These are phyloP conservation scores for Tolypocladium album DNA, from an alignment of 2,329 filamentous ascomycete species.

Conservation along the genomic window DNA sequence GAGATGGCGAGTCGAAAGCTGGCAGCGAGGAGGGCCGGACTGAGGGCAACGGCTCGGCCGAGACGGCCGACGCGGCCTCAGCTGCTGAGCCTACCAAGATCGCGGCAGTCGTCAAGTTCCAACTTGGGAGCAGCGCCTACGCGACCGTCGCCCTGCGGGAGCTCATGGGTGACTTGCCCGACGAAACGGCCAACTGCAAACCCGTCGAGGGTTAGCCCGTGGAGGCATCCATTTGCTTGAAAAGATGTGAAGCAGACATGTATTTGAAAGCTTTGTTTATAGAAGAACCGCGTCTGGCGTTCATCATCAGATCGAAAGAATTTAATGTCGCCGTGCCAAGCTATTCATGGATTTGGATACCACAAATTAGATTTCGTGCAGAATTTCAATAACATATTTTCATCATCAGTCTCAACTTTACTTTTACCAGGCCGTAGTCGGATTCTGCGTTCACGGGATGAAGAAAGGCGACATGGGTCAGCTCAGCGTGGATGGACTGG, in stretches of 20 bases:
- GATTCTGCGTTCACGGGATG: not conserved
- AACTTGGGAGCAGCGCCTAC: slow-evolving; percentile 70
- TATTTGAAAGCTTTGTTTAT: not conserved
- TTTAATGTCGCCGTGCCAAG: too few species aligned
- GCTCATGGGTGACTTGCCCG: slow-evolving; percentile 46
- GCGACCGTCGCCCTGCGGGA: slow-evolving; percentile 76
- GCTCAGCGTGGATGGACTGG: too few species aligned
- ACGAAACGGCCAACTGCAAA: slow-evolving; percentile 7
- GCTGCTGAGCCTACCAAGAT: slow-evolving; percentile 28
- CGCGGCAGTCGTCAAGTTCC: slow-evolving; percentile 62
- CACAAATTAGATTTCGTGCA: too few species aligned
- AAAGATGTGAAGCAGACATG: not conserved
- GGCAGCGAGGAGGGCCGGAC: not conserved
- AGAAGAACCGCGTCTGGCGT: too few species aligned
- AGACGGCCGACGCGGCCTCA: slow-evolving; percentile 11
- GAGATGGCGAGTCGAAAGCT: not conserved
- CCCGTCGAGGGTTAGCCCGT: not conserved
- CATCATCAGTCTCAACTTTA: too few species aligned
- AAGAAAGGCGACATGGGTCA: not conserved
- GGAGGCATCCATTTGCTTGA: not conserved
- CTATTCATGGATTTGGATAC: too few species aligned
- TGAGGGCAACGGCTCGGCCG: slow-evolving; percentile 7
- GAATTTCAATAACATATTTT: too few species aligned
- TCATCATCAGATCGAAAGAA: too few species aligned
- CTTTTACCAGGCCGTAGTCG: too few species aligned